Evolutionary conservation across 2,329 filamentous ascomycete genomes (phyloP).

Genomic region (Verticillium klebahnii): DNA sequence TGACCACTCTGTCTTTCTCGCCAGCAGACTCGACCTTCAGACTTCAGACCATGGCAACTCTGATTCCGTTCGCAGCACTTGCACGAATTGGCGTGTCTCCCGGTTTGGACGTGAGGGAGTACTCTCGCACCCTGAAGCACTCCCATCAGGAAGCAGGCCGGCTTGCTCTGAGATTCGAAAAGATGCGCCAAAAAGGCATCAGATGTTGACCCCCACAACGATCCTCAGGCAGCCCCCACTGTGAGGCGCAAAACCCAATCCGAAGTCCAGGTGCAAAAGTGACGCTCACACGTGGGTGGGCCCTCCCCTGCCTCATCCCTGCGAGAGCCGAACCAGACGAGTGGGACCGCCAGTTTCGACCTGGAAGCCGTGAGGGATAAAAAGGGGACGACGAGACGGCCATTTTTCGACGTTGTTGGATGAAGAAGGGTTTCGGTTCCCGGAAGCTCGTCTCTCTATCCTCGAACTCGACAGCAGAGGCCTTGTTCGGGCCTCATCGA

Average conservation of each 20-base stretch:
- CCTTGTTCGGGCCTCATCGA: background rate
- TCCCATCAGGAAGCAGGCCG: background rate
- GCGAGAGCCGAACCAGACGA: slow-evolving; percentile 2
- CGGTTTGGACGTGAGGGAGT: no score
- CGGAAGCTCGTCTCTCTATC: background rate
- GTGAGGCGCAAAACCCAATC: slow-evolving; percentile 10
- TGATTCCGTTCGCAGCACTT: no score
- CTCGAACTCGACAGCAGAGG: background rate
- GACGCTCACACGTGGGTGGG: slow-evolving; percentile 15
- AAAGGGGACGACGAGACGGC: slow-evolving; percentile 1
- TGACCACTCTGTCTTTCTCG: background rate
- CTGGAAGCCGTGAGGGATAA: slow-evolving; percentile 2
- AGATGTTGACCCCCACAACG: slow-evolving; percentile 12
- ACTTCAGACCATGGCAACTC: no score
- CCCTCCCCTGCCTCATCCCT: slow-evolving; percentile 2
- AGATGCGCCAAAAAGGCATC: background rate
- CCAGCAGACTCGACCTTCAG: background rate
- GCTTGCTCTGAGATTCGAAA: slow-evolving; percentile 12
- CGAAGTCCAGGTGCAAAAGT: slow-evolving; percentile 5
- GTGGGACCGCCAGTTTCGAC: slow-evolving; percentile 1
- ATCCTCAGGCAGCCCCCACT: slow-evolving; percentile 10
- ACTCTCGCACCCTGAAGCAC: no score
- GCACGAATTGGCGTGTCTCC: no score
- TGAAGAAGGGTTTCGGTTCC: background rate
- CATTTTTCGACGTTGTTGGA: background rate